A percentile compares a stretch with the other conserved stretches of the same genome.
Conservation (phyloP, 2,329 filamentous ascomycete species). For the Arachnopeziza araneosa region DNA sequence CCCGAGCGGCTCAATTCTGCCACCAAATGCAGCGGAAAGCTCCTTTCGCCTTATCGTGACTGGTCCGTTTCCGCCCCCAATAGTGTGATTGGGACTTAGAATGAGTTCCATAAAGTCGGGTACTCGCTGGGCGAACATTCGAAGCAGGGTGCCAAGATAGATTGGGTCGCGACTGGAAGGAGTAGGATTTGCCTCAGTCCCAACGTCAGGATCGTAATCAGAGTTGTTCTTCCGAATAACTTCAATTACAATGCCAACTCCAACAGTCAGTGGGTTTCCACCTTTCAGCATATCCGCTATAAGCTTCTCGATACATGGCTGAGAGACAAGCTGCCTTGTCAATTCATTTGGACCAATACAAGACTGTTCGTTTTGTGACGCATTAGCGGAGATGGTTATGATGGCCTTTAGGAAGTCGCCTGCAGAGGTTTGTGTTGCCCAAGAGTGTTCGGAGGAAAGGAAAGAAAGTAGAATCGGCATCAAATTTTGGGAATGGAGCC, state of each 20-base stretch:
- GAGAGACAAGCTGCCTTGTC: conserved; percentile 88
- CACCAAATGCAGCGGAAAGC: conserved; percentile 82
- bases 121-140: conserved; percentile 84
- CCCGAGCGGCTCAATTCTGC: conserved; percentile 85
- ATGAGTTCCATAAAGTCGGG: conserved; percentile 92
- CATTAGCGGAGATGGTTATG: conserved; percentile 97
- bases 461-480: conserved; percentile 84
- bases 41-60: conserved; percentile 64
- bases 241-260: conserved; percentile 95
- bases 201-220: conserved; percentile 92
- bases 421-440: conserved; percentile 90
- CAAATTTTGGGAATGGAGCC: conserved; percentile 84
- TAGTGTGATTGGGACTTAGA: conserved; percentile 60
- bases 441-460: conserved; percentile 76
- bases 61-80: conserved; percentile 49
- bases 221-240: conserved; percentile 99
- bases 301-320: conserved; percentile 75
- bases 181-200: conserved; percentile 69
- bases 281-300: conserved; percentile 88
- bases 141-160: conserved; percentile 84
- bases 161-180: conserved; percentile 90
- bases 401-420: conserved; percentile 98
- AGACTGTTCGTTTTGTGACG: conserved; percentile 96
- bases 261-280: conserved; percentile 90
- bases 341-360: conserved; percentile 97